Conservation (phyloP, 768 basidiomycete genomes). For the Boletus reticulatus region DNA sequence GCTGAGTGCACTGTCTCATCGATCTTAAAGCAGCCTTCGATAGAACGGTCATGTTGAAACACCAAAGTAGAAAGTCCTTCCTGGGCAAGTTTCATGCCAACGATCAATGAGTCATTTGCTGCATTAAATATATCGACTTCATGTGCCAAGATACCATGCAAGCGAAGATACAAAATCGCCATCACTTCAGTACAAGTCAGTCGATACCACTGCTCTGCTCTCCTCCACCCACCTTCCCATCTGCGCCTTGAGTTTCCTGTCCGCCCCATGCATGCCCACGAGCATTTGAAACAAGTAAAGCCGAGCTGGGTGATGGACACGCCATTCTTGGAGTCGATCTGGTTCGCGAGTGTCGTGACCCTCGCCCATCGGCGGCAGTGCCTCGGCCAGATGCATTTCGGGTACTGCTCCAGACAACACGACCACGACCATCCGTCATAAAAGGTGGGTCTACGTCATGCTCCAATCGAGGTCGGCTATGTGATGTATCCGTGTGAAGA, state of each 20-base stretch:
- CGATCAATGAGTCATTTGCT: neutral
- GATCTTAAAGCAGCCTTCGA: too few species aligned
- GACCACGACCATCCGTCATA: conserved; percentile 62
- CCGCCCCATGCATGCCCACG: conserved; percentile 20
- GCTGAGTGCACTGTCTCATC: too few species aligned
- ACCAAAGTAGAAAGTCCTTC: too few species aligned
- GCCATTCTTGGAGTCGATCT: conserved; percentile 17
- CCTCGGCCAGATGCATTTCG: conserved; percentile 20
- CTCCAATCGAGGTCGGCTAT: conserved; percentile 23
- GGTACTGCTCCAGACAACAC: conserved; percentile 48
- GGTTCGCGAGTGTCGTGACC: conserved; percentile 19
- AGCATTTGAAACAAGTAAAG: conserved; percentile 3
- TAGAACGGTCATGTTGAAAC: too few species aligned
- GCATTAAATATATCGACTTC: neutral
- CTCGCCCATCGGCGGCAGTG: conserved; percentile 18
- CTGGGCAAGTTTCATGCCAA: too few species aligned
- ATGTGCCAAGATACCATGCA: conserved; percentile 1
- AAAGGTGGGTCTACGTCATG: conserved; percentile 48
- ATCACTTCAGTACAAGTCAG: conserved; percentile 4
- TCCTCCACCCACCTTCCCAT: conserved; percentile 15
- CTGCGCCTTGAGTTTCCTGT: conserved; percentile 17
- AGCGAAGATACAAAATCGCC: conserved; percentile 8
- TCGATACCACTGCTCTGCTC: conserved; percentile 12
- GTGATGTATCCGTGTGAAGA: conserved; percentile 5
- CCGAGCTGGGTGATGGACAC: conserved; percentile 16